These are phyloP conservation scores for Quercus lobata DNA, from an alignment of 331 rosid species.

Conservation along the genomic window DNA sequence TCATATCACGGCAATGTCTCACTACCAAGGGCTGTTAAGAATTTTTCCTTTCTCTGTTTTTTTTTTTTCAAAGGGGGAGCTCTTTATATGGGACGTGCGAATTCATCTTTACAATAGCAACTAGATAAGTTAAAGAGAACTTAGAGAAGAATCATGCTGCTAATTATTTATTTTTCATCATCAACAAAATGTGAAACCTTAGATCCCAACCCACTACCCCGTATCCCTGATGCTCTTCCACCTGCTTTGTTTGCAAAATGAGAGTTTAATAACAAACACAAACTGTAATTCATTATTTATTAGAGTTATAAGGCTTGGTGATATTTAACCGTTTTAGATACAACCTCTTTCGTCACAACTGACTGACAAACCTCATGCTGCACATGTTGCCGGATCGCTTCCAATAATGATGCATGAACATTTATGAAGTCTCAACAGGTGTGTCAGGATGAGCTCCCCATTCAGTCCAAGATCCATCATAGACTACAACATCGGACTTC, in stretches of 20 bases:
- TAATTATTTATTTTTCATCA: background rate
- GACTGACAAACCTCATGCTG: background rate
- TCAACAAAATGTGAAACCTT: background rate
- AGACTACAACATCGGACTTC: conserved; percentile 65
- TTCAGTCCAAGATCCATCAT: conserved; percentile 99
- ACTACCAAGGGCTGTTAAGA: no score
- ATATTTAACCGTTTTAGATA: conserved; percentile 6
- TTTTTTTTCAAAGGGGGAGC: no score
- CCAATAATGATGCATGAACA: background rate
- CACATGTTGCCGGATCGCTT: background rate
- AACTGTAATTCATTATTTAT: conserved; percentile 2
- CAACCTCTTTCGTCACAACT: conserved; percentile 8
- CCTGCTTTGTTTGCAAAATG: background rate
- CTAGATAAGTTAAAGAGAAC: no score
- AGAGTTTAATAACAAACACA: conserved; percentile 9
- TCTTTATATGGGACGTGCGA: no score
- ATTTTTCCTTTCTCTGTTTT: no score
- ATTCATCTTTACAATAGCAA: no score
- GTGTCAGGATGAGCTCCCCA: conserved; percentile 87
- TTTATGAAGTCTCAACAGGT: conserved; percentile 50
- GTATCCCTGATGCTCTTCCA: background rate
- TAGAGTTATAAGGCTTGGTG: background rate
- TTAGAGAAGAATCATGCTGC: background rate
- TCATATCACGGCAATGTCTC: no score
- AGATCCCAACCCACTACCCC: background rate